Evolutionary conservation across 2,329 filamentous ascomycete species (phyloP).

Genomic region (Curvularia sp.): DNA sequence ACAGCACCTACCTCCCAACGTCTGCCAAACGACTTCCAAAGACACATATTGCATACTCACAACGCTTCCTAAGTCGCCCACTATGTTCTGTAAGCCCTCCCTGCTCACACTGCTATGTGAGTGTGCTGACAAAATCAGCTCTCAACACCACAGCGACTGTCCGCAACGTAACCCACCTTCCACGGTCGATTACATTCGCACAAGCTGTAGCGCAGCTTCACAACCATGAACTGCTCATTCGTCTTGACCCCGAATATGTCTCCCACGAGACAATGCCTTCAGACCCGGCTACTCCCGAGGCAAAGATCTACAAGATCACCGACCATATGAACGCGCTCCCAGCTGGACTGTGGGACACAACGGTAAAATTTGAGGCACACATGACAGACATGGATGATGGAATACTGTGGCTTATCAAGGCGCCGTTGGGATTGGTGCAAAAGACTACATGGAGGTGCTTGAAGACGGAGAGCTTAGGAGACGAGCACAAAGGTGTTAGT

Average conservation of each 20-base stretch:
- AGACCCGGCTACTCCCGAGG: constrained; percentile 25
- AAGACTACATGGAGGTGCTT: constrained; percentile 43
- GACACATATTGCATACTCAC: neutral
- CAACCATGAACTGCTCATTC: constrained; percentile 49
- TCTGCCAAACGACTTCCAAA: neutral
- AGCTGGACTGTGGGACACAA: constrained; percentile 48
- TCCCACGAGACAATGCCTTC: constrained; percentile 41
- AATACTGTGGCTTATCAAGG: constrained; percentile 46
- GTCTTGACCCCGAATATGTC: constrained; percentile 48
- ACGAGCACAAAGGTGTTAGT: constrained; percentile 16
- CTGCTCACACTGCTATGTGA: neutral
- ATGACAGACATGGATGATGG: constrained; percentile 47
- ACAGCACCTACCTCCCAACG: neutral
- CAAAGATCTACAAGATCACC: constrained; percentile 49
- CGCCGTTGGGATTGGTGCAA: constrained; percentile 47
- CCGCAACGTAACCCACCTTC: constrained; percentile 46
- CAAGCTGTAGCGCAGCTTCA: constrained; percentile 27
- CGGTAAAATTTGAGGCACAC: constrained; percentile 44
- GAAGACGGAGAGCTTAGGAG: constrained; percentile 27
- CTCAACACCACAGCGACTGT: constrained; percentile 44
- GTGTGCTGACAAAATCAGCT: constrained; percentile 28
- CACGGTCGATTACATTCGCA: constrained; percentile 30
- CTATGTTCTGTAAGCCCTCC: constrained; percentile 42
- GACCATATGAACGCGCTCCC: constrained; percentile 49
- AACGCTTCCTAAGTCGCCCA: neutral